These are phyloP conservation scores for Boletus reticulatus DNA, from an alignment of 768 basidiomycete genomes.

Conservation along the genomic window DNA sequence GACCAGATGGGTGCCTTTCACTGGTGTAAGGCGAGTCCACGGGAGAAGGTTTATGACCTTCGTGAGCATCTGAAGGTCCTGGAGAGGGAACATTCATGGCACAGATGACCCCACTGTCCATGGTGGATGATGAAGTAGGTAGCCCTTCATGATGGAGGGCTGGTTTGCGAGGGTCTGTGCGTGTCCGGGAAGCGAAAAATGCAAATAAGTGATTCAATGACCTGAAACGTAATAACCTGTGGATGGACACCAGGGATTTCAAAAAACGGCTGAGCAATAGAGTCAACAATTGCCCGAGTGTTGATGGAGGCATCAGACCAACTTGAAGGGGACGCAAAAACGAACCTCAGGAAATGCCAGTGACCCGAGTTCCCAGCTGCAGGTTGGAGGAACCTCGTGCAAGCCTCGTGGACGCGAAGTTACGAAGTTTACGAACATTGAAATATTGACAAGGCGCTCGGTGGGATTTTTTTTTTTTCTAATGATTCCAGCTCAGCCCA, in stretches of 20 bases:
- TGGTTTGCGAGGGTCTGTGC: neutral
- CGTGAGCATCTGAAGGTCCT: neutral
- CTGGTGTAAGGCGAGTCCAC: slow-evolving; percentile 12
- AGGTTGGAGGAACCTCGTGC: too few relatives aligned
- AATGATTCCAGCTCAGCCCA: too few relatives aligned
- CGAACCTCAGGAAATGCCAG: too few relatives aligned
- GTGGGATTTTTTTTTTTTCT: too few relatives aligned
- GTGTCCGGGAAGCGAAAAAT: slow-evolving; percentile 1
- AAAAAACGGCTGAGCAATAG: slow-evolving; percentile 2
- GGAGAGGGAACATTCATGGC: slow-evolving; percentile 15
- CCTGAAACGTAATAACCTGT: neutral
- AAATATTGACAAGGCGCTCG: too few relatives aligned
- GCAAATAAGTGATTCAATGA: neutral
- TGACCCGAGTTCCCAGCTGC: too few relatives aligned
- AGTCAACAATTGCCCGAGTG: neutral
- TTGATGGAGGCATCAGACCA: neutral
- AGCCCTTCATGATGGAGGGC: neutral
- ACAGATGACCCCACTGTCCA: slow-evolving; percentile 1
- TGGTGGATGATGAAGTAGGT: neutral
- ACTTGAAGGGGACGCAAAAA: too few relatives aligned
- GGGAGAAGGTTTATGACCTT: slow-evolving; percentile 6
- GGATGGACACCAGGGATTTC: slow-evolving; percentile 1
- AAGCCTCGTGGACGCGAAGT: too few relatives aligned
- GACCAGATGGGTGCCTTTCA: slow-evolving; percentile 16
- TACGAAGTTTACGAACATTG: too few relatives aligned